Conservation (phyloP, 2,329 filamentous ascomycete species). For the Pestalotiopsis sp. region DNA sequence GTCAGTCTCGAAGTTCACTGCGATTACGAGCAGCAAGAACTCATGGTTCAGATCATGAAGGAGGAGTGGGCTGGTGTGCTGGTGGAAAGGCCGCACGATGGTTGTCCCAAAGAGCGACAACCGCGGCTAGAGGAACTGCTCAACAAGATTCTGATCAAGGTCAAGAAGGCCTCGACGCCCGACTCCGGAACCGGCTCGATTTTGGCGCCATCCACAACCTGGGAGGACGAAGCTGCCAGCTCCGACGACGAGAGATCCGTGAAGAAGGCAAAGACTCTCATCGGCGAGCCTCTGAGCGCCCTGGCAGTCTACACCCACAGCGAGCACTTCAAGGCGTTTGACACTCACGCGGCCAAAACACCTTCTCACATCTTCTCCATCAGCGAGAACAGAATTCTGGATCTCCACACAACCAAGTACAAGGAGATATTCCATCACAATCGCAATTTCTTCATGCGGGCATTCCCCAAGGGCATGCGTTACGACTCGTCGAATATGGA, state of each 20-base stretch:
- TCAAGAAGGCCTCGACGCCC: constrained; percentile 57
- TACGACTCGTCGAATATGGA: constrained; percentile 94
- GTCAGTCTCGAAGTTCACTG: constrained; percentile 93
- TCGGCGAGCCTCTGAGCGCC: constrained; percentile 71
- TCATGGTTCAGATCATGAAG: constrained; percentile 93
- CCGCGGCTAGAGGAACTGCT: constrained; percentile 73
- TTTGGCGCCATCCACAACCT: constrained; percentile 27
- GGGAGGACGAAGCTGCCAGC: constrained; percentile 41
- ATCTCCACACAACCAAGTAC: constrained; percentile 61
- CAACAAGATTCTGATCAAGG: constrained; percentile 83
- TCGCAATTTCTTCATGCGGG: constrained; percentile 83
- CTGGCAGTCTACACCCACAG: constrained; percentile 87
- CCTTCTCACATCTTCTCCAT: constrained; percentile 83
- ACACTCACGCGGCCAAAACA: constrained; percentile 62
- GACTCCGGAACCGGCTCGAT: constrained; percentile 36
- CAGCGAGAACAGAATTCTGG: constrained; percentile 74
- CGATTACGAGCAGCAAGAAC: constrained; percentile 77
- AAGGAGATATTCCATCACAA: constrained; percentile 86
- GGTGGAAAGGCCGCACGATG: constrained; percentile 59
- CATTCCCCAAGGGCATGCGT: constrained; percentile 80
- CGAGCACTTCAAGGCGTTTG: constrained; percentile 76
- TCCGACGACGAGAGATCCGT: constrained; percentile 46
- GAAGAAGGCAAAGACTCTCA: constrained; percentile 58
- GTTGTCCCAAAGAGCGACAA: constrained; percentile 56
- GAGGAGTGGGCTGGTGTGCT: constrained; percentile 81